These are phyloP conservation scores for Lupinus albus DNA, from an alignment of 306 rosid species.

Conservation along the genomic window DNA sequence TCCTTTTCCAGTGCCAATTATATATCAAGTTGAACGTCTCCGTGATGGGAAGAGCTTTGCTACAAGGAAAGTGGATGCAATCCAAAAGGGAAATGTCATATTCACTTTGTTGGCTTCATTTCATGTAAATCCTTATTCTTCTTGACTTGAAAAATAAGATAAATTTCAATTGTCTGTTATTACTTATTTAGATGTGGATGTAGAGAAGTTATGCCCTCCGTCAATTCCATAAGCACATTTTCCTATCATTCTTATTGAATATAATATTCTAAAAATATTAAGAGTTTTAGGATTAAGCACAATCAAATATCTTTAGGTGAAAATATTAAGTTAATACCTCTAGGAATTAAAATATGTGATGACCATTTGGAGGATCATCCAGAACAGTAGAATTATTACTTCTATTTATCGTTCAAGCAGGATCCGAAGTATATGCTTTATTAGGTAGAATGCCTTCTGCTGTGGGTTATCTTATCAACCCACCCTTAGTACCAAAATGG, in stretches of 20 bases:
- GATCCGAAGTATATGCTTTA: no score
- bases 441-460: no score
- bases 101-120: constrained; percentile 89
- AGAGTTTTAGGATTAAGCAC: constrained; percentile 20
- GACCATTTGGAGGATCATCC: constrained; percentile 23
- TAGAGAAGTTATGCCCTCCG: constrained; percentile 1
- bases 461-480: not conserved
- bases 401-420: no score
- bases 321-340: not conserved
- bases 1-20: constrained; percentile 75
- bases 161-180: not conserved
- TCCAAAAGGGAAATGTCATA: constrained; percentile 80
- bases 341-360: constrained; percentile 28
- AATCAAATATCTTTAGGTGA: not conserved
- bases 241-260: constrained; percentile 17
- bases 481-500: constrained; percentile 8
- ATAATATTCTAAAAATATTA: not conserved
- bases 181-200: constrained; percentile 14
- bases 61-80: constrained; percentile 89
- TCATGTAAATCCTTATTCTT: constrained; percentile 60
- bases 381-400: constrained; percentile 12
- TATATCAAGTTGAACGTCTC: constrained; percentile 71
- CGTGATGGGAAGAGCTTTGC: constrained; percentile 98
- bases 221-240: not conserved
- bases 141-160: constrained; percentile 29